Evolutionary conservation across 495 filamentous ascomycete genomes (phyloP).

Genomic region (Cryomyces minteri): DNA sequence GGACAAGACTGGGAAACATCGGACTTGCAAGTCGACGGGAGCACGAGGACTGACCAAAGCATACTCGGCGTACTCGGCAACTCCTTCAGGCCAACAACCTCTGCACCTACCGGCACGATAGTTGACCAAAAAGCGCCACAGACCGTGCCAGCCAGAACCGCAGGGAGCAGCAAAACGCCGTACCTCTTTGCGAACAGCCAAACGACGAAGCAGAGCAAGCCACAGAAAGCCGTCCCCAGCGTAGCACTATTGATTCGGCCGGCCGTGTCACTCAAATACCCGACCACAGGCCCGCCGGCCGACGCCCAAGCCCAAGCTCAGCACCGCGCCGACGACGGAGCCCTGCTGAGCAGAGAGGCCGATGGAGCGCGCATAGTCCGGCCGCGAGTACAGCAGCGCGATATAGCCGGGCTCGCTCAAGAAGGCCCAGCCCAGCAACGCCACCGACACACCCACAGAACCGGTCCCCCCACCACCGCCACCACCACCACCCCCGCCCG

Average conservation of each 20-base stretch:
- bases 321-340: slow-evolving; percentile 47
- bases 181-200: slow-evolving; percentile 53
- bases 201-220: slow-evolving; percentile 40
- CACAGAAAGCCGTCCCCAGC: slow-evolving; percentile 37
- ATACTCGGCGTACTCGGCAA: slow-evolving; percentile 55
- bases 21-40: slow-evolving; percentile 40
- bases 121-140: slow-evolving; percentile 60
- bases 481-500: no score
- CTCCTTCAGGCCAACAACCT: slow-evolving; percentile 56
- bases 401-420: slow-evolving; percentile 57
- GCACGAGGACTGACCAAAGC: slow-evolving; percentile 56
- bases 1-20: not conserved
- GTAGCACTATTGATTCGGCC: slow-evolving; percentile 48
- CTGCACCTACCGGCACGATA: slow-evolving; percentile 52
- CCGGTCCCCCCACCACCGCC: no score
- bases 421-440: slow-evolving; percentile 46
- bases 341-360: slow-evolving; percentile 48
- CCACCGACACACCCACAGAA: no score
- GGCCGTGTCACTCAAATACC: slow-evolving; percentile 42
- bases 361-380: slow-evolving; percentile 44
- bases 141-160: slow-evolving; percentile 46
- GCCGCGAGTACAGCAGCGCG: slow-evolving; percentile 53
- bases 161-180: slow-evolving; percentile 50
- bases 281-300: slow-evolving; percentile 40
- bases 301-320: slow-evolving; percentile 49